Evolutionary conservation across 805 yeast species (phyloP).

Genomic region (Monosporozyma aquatica): DNA sequence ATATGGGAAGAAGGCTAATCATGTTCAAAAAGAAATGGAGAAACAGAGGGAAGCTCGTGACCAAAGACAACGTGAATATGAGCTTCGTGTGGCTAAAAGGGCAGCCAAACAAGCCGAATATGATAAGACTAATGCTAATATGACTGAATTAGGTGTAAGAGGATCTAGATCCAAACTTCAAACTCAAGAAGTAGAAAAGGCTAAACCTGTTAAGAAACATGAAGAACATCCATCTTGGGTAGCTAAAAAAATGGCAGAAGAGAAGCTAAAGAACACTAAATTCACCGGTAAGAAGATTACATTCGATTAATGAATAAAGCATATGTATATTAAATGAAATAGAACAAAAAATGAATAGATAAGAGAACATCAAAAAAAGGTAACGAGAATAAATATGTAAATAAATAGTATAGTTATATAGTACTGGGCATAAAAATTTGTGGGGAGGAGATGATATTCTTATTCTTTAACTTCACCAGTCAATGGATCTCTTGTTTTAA

Average conservation of each 20-base stretch:
- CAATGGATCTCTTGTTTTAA: constrained; percentile 52
- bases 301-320: constrained; percentile 40
- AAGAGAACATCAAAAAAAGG: not conserved
- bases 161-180: constrained; percentile 3
- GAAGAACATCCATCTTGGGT: constrained; percentile 92
- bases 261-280: constrained; percentile 51
- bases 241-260: constrained; percentile 72
- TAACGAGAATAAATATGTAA: not conserved
- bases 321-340: not conserved
- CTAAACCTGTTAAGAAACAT: constrained; percentile 4
- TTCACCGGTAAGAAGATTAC: constrained; percentile 80
- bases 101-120: constrained; percentile 39
- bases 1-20: constrained; percentile 77
- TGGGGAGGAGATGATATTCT: not conserved
- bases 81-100: constrained; percentile 63
- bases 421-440: not conserved
- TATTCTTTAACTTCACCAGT: constrained; percentile 27
- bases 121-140: constrained; percentile 16
- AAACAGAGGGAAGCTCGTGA: constrained; percentile 48
- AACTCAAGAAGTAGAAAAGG: constrained; percentile 7
- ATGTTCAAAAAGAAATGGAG: constrained; percentile 58
- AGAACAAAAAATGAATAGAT: not conserved
- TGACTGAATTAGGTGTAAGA: constrained; percentile 9
- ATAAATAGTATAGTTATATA: constrained; percentile 2
- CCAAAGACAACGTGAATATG: constrained; percentile 53